Conservation (phyloP, 371 early-diverging fungal species). For the Apophysomyces sp. region DNA sequence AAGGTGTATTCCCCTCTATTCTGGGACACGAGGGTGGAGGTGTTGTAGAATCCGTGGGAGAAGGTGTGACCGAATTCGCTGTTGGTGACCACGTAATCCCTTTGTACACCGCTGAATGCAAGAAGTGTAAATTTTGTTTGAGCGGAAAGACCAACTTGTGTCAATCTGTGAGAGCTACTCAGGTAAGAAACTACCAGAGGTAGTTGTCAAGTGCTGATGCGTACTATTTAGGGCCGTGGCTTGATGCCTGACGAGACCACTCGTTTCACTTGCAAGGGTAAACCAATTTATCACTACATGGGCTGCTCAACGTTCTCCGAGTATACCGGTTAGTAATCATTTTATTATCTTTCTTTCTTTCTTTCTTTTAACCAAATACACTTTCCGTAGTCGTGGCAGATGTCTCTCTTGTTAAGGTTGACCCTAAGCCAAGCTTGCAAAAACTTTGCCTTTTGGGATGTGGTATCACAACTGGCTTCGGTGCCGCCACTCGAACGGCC, state of each 20-base stretch:
- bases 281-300: slow-evolving; percentile 93
- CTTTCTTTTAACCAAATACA: background rate
- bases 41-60: slow-evolving; percentile 95
- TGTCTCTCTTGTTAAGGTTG: slow-evolving; percentile 90
- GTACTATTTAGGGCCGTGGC: slow-evolving; percentile 68
- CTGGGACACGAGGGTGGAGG: slow-evolving; percentile 97
- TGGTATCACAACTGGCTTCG: slow-evolving; percentile 95
- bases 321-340: slow-evolving; percentile 68
- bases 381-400: slow-evolving; percentile 72
- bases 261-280: slow-evolving; percentile 92
- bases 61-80: slow-evolving; percentile 89
- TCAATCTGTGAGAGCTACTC: slow-evolving; percentile 86
- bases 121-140: slow-evolving; percentile 93
- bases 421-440: slow-evolving; percentile 77
- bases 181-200: slow-evolving; percentile 42
- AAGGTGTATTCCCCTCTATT: slow-evolving; percentile 91
- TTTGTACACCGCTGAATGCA: slow-evolving; percentile 92
- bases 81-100: slow-evolving; percentile 96
- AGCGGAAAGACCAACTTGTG: slow-evolving; percentile 96
- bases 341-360: background rate
- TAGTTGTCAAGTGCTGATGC: background rate
- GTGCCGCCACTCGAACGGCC: slow-evolving; percentile 92
- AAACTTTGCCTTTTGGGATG: slow-evolving; percentile 92
- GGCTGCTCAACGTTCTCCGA: slow-evolving; percentile 95
- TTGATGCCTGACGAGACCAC: slow-evolving; percentile 94